A percentile compares a stretch with the other conserved stretches of the same genome.
Conservation (phyloP, 2,329 filamentous ascomycete species). For the Aspergillus sergii region DNA sequence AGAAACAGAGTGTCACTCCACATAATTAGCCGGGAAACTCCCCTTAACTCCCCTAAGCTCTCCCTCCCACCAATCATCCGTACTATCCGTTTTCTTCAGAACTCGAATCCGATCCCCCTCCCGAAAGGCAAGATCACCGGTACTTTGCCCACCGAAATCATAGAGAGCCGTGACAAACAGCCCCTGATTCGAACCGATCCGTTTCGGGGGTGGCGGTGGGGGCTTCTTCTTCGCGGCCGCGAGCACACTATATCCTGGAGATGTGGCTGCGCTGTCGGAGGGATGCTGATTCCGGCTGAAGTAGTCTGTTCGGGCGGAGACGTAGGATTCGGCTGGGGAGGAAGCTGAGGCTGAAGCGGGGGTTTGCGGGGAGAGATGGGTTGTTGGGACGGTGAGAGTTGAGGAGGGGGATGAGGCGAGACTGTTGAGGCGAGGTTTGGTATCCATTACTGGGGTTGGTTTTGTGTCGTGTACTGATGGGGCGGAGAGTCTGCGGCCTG, state of each 20-base stretch:
- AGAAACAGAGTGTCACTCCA: conserved; percentile 45
- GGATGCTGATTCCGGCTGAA: conserved; percentile 41
- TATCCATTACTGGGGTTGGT: conserved; percentile 29
- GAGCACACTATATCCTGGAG: conserved; percentile 36
- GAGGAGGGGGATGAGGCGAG: conserved; percentile 20
- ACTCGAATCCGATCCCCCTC: conserved; percentile 79
- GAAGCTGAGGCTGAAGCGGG: conserved; percentile 24
- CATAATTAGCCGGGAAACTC: conserved; percentile 84
- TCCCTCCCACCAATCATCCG: conserved; percentile 87
- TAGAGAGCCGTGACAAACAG: conserved; percentile 72
- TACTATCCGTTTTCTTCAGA: conserved; percentile 75
- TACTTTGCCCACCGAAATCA: conserved; percentile 69
- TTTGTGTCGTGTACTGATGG: conserved; percentile 18
- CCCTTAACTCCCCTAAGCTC: conserved; percentile 70
- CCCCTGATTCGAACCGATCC: conserved; percentile 55
- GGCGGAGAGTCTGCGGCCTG: conserved; percentile 23
- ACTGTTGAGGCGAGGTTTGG: conserved; percentile 30
- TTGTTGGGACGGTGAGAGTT: conserved; percentile 7
- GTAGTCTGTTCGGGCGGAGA: conserved; percentile 43
- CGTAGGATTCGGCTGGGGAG: conserved; percentile 42
- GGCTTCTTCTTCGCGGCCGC: conserved; percentile 69
- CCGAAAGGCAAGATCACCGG: conserved; percentile 71
- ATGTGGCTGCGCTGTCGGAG: conserved; percentile 43
- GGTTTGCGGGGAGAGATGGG: conserved; percentile 12
- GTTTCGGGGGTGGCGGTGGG: conserved; percentile 73